phyloP scores from a whole-genome alignment of 2,329 filamentous ascomycete species.

The Aspergillus clavatus region DNA sequence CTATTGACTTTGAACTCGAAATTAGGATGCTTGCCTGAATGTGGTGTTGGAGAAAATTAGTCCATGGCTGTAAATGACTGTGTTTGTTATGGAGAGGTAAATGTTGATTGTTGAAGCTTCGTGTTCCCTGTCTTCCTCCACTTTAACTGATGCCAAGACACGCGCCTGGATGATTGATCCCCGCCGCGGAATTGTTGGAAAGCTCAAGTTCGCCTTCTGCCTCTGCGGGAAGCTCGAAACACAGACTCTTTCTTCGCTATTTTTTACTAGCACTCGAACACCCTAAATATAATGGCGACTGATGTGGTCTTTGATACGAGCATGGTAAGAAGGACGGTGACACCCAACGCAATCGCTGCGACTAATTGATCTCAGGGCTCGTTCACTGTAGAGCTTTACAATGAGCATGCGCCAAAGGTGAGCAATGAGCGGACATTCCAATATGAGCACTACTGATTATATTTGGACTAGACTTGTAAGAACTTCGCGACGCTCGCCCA shows the following conservation, averaged over 20 bases:
- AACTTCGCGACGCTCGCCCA: slow-evolving; percentile 79
- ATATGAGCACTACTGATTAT: slow-evolving; percentile 15
- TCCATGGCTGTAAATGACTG: slow-evolving; percentile 5
- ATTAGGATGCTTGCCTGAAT: not conserved
- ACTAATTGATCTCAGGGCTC: slow-evolving; percentile 57
- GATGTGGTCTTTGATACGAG: slow-evolving; percentile 78
- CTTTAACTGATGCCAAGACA: slow-evolving; percentile 21
- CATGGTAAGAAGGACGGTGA: slow-evolving; percentile 57
- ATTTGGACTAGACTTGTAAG: slow-evolving; percentile 59
- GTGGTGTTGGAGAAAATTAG: slow-evolving; percentile 2
- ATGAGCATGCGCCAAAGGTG: slow-evolving; percentile 71
- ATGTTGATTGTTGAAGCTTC: not conserved
- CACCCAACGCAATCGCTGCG: not conserved
- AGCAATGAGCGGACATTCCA: not conserved
- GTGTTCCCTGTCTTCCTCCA: no score
- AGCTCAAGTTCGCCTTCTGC: slow-evolving; percentile 8
- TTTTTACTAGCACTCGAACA: not conserved
- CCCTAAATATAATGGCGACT: slow-evolving; percentile 58
- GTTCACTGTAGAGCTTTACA: slow-evolving; percentile 87
- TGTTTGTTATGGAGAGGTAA: not conserved
- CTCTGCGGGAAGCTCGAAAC: not conserved
- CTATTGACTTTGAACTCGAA: not conserved
- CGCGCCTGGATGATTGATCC: slow-evolving; percentile 7
- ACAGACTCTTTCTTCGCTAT: not conserved
- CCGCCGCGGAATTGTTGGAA: slow-evolving; percentile 8